phyloP scores from a whole-genome alignment of 768 basidiomycete genomes.

The Brasilioporus rufonigricans region DNA sequence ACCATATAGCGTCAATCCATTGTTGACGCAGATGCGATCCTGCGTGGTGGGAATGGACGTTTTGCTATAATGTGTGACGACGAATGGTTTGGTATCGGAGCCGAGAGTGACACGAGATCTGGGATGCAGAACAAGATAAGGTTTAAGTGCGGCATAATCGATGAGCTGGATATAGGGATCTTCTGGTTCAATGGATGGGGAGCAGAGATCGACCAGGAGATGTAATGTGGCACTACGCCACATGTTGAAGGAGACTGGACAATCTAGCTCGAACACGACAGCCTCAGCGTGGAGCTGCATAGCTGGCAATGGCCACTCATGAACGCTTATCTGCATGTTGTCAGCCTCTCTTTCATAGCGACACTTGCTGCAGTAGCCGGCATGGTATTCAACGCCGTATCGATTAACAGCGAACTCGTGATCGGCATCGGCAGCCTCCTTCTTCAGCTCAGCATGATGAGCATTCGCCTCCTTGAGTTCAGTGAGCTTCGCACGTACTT shows the following conservation, averaged over 20 bases:
- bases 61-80: conserved; percentile 13
- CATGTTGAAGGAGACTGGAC: conserved; percentile 38
- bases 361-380: conserved; percentile 32
- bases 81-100: conserved; percentile 25
- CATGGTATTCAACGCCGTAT: conserved; percentile 7
- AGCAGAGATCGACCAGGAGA: conserved; percentile 38
- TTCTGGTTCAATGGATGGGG: neutral
- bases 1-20: conserved; percentile 31
- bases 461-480: conserved; percentile 31
- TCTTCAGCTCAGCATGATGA: conserved; percentile 17
- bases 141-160: conserved; percentile 9
- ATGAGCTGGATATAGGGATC: conserved; percentile 16
- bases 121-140: conserved; percentile 14
- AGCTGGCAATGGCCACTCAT: conserved; percentile 49
- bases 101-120: conserved; percentile 22
- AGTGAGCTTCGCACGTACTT: conserved; percentile 23
- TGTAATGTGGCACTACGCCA: conserved; percentile 44
- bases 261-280: conserved; percentile 42
- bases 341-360: conserved; percentile 18
- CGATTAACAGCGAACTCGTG: neutral
- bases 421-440: conserved; percentile 4
- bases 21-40: conserved; percentile 19
- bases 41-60: conserved; percentile 13
- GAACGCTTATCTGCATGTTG: conserved; percentile 32
- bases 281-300: conserved; percentile 21